Evolutionary conservation across 768 basidiomycete genomes (phyloP).

Genomic region (Panus rudis): DNA sequence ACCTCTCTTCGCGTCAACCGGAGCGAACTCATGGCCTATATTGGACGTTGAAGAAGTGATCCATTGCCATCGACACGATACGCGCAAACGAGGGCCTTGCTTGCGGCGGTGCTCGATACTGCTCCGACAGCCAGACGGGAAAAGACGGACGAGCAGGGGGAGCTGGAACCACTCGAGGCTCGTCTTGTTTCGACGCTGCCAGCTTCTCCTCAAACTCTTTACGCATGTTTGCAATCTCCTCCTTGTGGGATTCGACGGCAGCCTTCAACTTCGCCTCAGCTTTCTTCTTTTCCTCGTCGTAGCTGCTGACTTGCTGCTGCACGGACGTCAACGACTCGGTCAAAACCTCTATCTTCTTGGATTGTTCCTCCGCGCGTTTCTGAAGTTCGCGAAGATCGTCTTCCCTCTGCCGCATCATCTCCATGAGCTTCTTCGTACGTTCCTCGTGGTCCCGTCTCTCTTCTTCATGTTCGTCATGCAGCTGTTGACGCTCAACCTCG

Average conservation of each 20-base stretch:
- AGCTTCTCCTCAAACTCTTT: conserved; percentile 8
- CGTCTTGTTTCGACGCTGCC: background rate
- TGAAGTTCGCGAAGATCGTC: conserved; percentile 1
- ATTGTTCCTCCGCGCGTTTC: conserved; percentile 10
- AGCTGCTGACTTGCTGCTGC: conserved; percentile 20
- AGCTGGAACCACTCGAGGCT: background rate
- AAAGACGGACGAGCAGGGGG: background rate
- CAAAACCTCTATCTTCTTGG: conserved; percentile 23
- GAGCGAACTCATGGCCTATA: too few species aligned
- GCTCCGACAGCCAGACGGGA: too few species aligned
- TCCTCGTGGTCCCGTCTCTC: conserved; percentile 24
- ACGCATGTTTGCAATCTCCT: conserved; percentile 7
- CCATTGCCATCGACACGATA: too few species aligned
- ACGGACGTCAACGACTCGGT: conserved; percentile 1
- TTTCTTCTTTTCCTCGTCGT: conserved; percentile 35
- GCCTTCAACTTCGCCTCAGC: conserved; percentile 3
- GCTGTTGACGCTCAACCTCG: conserved; percentile 3
- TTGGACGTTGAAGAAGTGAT: too few species aligned
- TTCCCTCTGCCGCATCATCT: conserved; percentile 7
- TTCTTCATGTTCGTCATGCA: conserved; percentile 31
- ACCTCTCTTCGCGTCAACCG: too few species aligned
- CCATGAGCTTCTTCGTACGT: conserved; percentile 5
- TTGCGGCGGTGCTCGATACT: too few species aligned
- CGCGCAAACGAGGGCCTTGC: too few species aligned
- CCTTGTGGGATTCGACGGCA: conserved; percentile 1